Percentiles rank a stretch among this genome's conserved stretches.
Evolutionary conservation across 2,329 filamentous ascomycete species (phyloP).

Genomic region (Davidsoniella australis): DNA sequence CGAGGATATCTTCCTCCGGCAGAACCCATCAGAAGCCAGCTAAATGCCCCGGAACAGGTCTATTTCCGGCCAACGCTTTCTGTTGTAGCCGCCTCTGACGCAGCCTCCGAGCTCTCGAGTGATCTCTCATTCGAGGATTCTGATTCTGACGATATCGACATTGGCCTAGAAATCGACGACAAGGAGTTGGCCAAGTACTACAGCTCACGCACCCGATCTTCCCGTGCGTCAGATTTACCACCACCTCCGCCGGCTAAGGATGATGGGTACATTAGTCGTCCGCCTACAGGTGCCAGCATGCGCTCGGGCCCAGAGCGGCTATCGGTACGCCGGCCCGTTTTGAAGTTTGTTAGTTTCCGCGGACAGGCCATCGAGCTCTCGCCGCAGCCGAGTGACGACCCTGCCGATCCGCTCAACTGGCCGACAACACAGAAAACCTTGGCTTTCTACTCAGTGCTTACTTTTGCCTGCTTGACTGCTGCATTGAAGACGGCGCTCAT

Average conservation of each 20-base stretch:
- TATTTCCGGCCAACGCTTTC: constrained; percentile 1
- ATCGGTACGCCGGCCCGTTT: not conserved
- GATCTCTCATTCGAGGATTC: not conserved
- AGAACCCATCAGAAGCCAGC: not conserved
- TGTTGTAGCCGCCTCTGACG: not conserved
- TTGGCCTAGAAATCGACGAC: not conserved
- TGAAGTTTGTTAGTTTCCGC: constrained; percentile 15
- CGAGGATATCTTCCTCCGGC: not conserved
- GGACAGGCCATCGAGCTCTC: constrained; percentile 27
- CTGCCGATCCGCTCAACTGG: constrained; percentile 41
- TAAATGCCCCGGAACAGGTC: not conserved
- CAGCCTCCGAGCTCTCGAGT: not conserved
- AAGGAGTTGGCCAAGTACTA: not conserved
- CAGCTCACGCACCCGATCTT: too few species aligned
- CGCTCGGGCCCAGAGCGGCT: not conserved
- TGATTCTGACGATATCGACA: not conserved
- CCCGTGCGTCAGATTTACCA: constrained; percentile 3
- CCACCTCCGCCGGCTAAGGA: constrained; percentile 12
- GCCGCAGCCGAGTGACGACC: constrained; percentile 38
- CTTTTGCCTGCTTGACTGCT: constrained; percentile 28
- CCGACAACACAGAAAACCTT: constrained; percentile 33
- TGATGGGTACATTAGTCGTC: constrained; percentile 1
- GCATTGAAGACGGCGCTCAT: constrained; percentile 39
- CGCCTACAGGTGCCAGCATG: not conserved
- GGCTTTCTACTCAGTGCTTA: constrained; percentile 29